A percentile compares a stretch with the other conserved stretches of the same genome.
These are phyloP conservation scores for Diaporthe citri DNA, from an alignment of 2,329 filamentous ascomycete species.

Conservation along the genomic window DNA sequence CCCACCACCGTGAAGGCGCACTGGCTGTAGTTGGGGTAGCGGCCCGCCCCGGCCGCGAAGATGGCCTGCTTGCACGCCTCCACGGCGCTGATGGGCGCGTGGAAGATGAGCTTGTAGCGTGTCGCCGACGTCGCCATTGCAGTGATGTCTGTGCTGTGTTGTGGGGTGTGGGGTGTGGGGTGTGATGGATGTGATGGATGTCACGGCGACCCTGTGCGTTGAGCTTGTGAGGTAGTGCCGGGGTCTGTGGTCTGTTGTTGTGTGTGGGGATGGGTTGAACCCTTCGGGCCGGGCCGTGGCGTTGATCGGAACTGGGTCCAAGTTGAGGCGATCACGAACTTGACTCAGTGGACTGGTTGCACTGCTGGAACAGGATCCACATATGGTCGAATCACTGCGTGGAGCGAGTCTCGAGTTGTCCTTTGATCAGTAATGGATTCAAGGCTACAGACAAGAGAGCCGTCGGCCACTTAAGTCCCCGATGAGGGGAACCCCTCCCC, in stretches of 20 bases:
- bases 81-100: conserved; percentile 59
- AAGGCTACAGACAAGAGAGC: background rate
- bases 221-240: background rate
- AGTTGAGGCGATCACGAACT: background rate
- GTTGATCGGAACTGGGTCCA: background rate
- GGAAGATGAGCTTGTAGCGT: conserved; percentile 60
- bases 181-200: background rate
- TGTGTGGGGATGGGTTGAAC: background rate
- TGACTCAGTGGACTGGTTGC: background rate
- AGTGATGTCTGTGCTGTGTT: background rate
- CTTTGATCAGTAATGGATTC: too few species aligned
- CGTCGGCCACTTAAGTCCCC: background rate
- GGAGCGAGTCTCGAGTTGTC: too few species aligned
- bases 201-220: background rate
- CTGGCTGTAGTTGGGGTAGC: conserved; percentile 68
- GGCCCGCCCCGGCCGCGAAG: conserved; percentile 69
- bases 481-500: background rate
- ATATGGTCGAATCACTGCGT: background rate
- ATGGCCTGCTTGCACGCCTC: conserved; percentile 66
- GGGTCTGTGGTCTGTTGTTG: background rate
- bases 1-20: conserved; percentile 66
- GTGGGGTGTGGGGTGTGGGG: background rate
- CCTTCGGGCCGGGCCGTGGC: conserved; percentile 11
- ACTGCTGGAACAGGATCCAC: background rate
- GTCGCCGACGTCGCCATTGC: conserved; percentile 34